These are phyloP conservation scores for Blastobotrys terrestris DNA, from an alignment of 805 yeast genomes.

Conservation along the genomic window DNA sequence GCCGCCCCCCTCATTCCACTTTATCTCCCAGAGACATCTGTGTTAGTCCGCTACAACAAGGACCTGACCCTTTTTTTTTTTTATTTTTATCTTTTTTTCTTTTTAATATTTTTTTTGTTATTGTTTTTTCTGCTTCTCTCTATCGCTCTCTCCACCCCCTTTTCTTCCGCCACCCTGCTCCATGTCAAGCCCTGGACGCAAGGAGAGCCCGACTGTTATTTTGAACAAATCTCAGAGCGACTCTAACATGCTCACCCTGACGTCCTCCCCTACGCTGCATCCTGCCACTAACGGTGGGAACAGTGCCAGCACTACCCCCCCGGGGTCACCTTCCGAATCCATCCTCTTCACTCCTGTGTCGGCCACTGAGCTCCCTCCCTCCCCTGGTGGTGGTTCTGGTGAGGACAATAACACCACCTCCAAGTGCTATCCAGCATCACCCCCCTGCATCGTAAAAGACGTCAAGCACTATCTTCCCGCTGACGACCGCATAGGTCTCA, in stretches of 20 bases:
- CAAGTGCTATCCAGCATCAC: background rate
- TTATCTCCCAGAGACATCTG: background rate
- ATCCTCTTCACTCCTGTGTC: background rate
- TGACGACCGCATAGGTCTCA: constrained; percentile 4
- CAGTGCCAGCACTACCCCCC: background rate
- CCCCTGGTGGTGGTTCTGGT: background rate
- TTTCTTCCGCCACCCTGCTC: background rate
- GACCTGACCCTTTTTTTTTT: background rate
- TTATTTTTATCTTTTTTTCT: no score
- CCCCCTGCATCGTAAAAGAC: background rate
- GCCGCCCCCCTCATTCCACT: no score
- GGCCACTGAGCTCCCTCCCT: background rate
- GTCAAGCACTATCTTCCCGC: background rate
- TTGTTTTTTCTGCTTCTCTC: no score
- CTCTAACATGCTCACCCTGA: background rate
- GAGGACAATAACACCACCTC: background rate
- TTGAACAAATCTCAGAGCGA: background rate
- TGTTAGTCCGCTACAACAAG: background rate
- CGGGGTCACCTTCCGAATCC: background rate
- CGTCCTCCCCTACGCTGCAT: background rate
- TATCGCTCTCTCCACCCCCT: background rate
- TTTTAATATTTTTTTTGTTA: no score
- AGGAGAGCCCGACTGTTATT: background rate
- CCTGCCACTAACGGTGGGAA: background rate
- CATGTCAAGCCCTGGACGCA: background rate